phyloP scores from a whole-genome alignment of 495 filamentous ascomycete genomes.

The Neurospora intermedia region DNA sequence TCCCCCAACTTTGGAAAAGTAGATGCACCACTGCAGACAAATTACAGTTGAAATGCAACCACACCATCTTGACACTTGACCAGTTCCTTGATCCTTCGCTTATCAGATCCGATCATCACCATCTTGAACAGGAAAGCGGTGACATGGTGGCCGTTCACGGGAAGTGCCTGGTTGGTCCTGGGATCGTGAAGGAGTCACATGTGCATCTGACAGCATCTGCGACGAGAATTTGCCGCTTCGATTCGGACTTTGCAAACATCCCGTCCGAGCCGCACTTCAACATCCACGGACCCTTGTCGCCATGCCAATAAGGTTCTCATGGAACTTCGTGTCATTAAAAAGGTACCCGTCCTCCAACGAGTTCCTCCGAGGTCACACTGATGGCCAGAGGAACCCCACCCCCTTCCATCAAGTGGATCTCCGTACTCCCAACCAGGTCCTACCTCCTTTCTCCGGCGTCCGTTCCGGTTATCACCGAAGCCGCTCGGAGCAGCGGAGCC shows the following conservation, averaged over 20 bases:
- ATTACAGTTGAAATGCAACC: not conserved
- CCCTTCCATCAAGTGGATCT: not conserved
- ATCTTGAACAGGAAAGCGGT: not conserved
- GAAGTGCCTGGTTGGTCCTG: not conserved
- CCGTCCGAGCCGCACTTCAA: slow-evolving; percentile 3
- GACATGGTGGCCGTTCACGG: not conserved
- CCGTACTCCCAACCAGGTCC: not conserved
- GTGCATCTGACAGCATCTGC: slow-evolving; percentile 3
- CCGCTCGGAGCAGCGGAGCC: not conserved
- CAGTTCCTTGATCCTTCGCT: not conserved
- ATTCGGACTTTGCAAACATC: slow-evolving; percentile 7
- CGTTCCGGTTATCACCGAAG: slow-evolving; percentile 5
- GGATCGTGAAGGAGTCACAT: slow-evolving; percentile 3
- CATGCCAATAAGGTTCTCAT: not conserved
- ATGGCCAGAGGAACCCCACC: not conserved
- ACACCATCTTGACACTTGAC: not conserved
- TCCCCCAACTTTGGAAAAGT: not conserved
- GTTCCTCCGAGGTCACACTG: not conserved
- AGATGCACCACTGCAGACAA: not conserved
- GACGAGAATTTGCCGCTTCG: slow-evolving; percentile 16
- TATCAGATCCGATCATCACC: slow-evolving; percentile 9
- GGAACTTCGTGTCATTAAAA: not conserved
- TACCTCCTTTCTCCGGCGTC: not conserved
- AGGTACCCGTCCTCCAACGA: not conserved
- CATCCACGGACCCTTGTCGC: not conserved